phyloP scores from a whole-genome alignment of 805 yeast species.

The Jamesozyma gamospora region DNA sequence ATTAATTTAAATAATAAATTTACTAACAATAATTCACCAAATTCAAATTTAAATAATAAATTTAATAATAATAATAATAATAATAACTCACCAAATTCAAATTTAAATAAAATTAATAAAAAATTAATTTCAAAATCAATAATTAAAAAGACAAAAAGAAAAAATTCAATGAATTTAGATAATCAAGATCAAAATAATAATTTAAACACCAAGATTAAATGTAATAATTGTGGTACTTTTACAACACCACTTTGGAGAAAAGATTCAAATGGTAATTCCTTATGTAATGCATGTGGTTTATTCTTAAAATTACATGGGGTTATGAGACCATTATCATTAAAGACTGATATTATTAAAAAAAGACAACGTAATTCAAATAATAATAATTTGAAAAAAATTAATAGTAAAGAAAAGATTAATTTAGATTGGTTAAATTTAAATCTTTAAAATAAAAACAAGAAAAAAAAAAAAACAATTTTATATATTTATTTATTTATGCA shows the following conservation, averaged over 20 bases:
- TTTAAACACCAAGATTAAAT: constrained; percentile 29
- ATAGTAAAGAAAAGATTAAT: constrained; percentile 3
- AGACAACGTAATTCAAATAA: constrained; percentile 49
- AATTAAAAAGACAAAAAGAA: background rate
- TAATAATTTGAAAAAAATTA: constrained; percentile 7
- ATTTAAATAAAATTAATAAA: background rate
- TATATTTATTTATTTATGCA: no score
- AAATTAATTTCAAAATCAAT: background rate
- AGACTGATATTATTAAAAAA: constrained; percentile 86
- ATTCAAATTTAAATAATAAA: background rate
- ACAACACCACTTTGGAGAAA: constrained; percentile 94
- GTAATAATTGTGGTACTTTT: constrained; percentile 81
- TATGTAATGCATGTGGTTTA: constrained; percentile 93
- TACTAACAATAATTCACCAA: no score
- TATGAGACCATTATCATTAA: constrained; percentile 77
- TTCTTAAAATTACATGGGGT: constrained; percentile 87
- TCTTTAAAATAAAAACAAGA: background rate
- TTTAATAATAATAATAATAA: no score
- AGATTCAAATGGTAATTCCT: constrained; percentile 78
- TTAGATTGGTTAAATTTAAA: constrained; percentile 6
- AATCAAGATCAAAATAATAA: background rate
- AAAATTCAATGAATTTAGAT: background rate
- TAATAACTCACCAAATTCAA: background rate
- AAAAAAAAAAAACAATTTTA: no score
- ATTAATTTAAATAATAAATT: background rate